phyloP scores from a whole-genome alignment of 345 rosid genomes.

The Murraya paniculata region DNA sequence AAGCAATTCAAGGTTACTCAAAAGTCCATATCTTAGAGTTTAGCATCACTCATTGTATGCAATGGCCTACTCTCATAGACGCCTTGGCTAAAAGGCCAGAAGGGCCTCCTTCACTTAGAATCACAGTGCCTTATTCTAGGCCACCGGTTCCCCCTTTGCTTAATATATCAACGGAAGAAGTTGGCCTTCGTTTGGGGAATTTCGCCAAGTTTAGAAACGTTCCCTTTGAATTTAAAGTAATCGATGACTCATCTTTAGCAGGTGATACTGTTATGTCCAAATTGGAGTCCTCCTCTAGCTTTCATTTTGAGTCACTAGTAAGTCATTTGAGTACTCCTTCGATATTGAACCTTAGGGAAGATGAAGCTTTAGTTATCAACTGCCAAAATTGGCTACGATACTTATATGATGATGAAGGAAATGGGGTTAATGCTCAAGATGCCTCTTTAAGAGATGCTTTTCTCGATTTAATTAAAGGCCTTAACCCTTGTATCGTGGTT shows the following conservation, averaged over 20 bases:
- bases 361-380: conserved; percentile 60
- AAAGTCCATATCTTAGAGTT: conserved; percentile 63
- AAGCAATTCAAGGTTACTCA: conserved; percentile 43
- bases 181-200: conserved; percentile 54
- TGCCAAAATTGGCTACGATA: conserved; percentile 72
- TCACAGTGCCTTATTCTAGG: conserved; percentile 50
- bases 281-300: conserved; percentile 18
- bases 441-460: conserved; percentile 40
- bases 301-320: conserved; percentile 35
- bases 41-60: conserved; percentile 71
- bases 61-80: conserved; percentile 74
- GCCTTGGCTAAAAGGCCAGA: conserved; percentile 59
- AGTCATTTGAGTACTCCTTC: conserved; percentile 32
- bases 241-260: conserved; percentile 19
- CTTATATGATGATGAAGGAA: conserved; percentile 37
- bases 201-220: conserved; percentile 56
- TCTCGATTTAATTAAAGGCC: conserved; percentile 37
- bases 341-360: conserved; percentile 33
- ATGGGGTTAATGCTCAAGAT: conserved; percentile 4
- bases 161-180: conserved; percentile 45
- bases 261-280: conserved; percentile 7
- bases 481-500: conserved; percentile 42
- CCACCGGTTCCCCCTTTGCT: conserved; percentile 63
- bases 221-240: conserved; percentile 50
- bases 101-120: conserved; percentile 63